Evolutionary conservation across 768 basidiomycete species (phyloP), one percentile per base, ranked within the genome.

Genomic region (Russula abietina): DNA sequence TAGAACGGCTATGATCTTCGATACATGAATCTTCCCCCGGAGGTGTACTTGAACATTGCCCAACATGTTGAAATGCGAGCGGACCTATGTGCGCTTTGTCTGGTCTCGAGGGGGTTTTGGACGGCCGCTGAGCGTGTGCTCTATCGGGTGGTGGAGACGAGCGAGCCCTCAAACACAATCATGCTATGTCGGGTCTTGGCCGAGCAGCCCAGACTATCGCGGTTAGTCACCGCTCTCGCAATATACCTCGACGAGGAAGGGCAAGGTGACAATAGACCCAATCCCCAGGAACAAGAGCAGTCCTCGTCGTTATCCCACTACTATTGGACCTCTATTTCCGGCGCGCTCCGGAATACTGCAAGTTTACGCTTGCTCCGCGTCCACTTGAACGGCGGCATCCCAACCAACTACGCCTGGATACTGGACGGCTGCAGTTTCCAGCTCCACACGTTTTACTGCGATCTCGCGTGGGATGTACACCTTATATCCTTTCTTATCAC

Each of bases 371-470:
- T 79, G 69, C 75, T 88, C 64, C 81, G 79, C 64, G 74, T 88
- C 53, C 76, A 81, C 65, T 49, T 78, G 22, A 69, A 73, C 32
- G 66, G 60, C 39, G 69, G 66, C 14, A 56, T 64, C 19, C 70
- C 75, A 19, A 38, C 65, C 28, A 69, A 71, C 24, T 69, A 70
- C 14, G 73, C 78, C 1, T 78, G 78, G 78, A 73, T 78, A 49
- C 71, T 78, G 10, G 55, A 72, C 4, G 73, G 71, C 2, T 79
- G 78, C 61, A 70, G 73, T 0, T 88, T 87, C 67, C 80, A 74
- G 36, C 81, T 88, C n/a, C 78, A 74, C 38, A 77, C 75, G 19
- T 85, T 88, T 62, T 82, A 83, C 65, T 86, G 84, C 69, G 87
- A 88, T 69, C 76, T 88, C 48, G 77, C 80, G 63, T 88, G 87